Evolutionary conservation across 495 filamentous ascomycete species (phyloP), one percentile per base, ranked within the genome.

Genomic region (Aspergillus biplanus): DNA sequence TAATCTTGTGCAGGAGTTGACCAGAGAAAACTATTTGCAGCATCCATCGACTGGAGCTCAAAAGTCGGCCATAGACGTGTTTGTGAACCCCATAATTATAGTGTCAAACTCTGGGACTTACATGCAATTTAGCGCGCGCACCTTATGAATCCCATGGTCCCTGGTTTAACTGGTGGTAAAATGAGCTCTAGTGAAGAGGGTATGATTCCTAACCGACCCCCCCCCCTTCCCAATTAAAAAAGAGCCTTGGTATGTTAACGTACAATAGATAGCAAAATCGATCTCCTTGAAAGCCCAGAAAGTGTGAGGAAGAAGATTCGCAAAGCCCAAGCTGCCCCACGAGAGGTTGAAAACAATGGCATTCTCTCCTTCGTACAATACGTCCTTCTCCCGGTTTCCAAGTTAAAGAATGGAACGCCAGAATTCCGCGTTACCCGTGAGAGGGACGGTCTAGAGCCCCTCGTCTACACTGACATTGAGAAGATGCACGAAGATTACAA

Each of bases 1-100:
- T 39, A 44, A n/a, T 44, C 18, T 35, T 34, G 6, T 33, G 13
- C 16, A 57, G 55, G 55, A 31, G 39, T 63, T 16, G 93, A 97
- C 66, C 93, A 97, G 80, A 77, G 94, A 37, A 99, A 99, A 73
- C 85, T 98, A 33, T 99, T 98, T 67, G 85, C 85, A 7, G 92
- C 93, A 0, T 88, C 90, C 34, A 88, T 84, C 34, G 80, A 82
- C 21, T 80, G 76, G 76, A 66, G 78, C 6, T 76, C 76, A 9
- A 78, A 77, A 71, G 56, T 81, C 47, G 77, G 75, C 32, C 74
- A 75, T 64, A 82, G 83, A 56, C 81, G 89, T 79, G 71, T 73
- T 68, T 44, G 59, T 42, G 9, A 31, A 16, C 37, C 31, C 47
- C n/a, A 48, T 0, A 46, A 54, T 56, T 13, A 7, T 39, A 31